Evolutionary conservation across 768 basidiomycete species (phyloP).

Genomic region (Suillus luteus): DNA sequence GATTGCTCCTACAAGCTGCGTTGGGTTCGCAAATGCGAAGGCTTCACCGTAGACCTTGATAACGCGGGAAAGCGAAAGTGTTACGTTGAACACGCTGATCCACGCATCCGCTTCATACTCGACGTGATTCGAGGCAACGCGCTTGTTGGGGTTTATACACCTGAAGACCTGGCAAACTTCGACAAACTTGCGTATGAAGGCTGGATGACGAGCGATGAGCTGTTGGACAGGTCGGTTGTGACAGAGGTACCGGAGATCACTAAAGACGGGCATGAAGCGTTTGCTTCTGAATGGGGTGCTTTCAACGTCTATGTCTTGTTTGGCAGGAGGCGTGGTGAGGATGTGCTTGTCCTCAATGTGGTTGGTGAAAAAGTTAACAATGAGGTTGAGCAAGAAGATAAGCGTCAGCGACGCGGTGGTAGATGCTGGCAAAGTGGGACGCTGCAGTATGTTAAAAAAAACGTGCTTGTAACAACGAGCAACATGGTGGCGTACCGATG

Average conservation of each 20-base stretch:
- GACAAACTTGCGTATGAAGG: conserved; percentile 71
- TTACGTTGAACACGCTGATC: conserved; percentile 96
- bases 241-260: conserved; percentile 84
- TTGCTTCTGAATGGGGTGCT: conserved; percentile 90
- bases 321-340: conserved; percentile 31
- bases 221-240: conserved; percentile 80
- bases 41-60: conserved; percentile 90
- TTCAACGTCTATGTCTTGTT: conserved; percentile 70
- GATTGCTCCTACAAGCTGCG: conserved; percentile 68
- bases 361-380: conserved; percentile 91
- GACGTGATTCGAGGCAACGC: conserved; percentile 80
- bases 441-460: conserved; percentile 47
- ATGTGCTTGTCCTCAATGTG: conserved; percentile 79
- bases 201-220: conserved; percentile 68
- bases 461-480: conserved; percentile 9
- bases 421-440: conserved; percentile 81
- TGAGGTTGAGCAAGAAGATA: conserved; percentile 90
- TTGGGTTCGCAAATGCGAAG: conserved; percentile 57
- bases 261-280: conserved; percentile 94
- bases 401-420: conserved; percentile 84
- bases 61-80: conserved; percentile 83
- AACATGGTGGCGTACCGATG: conserved; percentile 57
- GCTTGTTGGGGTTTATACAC: conserved; percentile 89
- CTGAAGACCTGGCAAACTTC: conserved; percentile 87
- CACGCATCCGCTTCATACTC: conserved; percentile 97